Percentiles rank a stretch among this genome's conserved stretches.
phyloP scores from a whole-genome alignment of 805 yeast genomes.

The Sugiyamaella boreocaroliniensis region DNA sequence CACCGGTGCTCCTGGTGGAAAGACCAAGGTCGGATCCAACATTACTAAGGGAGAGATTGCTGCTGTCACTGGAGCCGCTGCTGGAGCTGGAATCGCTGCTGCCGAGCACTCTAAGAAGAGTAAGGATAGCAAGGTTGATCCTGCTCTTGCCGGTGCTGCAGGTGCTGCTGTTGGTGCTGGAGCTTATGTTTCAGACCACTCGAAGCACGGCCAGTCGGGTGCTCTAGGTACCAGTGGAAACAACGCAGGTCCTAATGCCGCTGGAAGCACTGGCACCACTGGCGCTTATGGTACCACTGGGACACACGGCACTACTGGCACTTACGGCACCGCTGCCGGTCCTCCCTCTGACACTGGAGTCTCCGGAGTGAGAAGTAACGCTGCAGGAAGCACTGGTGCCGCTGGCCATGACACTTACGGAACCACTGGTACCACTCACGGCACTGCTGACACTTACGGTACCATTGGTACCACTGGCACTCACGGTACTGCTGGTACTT shows the following conservation, averaged over 20 bases:
- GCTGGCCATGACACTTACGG: neutral
- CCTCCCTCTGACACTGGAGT: neutral
- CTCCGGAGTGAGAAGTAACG: no score
- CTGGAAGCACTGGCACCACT: neutral
- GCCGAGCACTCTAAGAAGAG: neutral
- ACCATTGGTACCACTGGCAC: conserved; percentile 1
- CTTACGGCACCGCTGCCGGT: neutral
- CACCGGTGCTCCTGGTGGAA: neutral
- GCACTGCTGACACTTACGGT: neutral
- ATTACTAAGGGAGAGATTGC: neutral
- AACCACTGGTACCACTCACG: neutral
- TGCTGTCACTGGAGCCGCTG: conserved; percentile 3
- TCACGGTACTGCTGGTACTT: neutral
- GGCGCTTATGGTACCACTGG: neutral
- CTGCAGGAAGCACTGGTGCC: neutral
- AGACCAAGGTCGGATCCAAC: neutral
- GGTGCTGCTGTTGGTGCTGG: conserved; percentile 2
- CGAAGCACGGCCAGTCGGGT: neutral
- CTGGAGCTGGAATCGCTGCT: conserved; percentile 5
- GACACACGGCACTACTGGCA: conserved; percentile 3
- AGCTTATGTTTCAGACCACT: neutral
- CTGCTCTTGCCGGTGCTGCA: conserved; percentile 1
- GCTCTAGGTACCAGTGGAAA: no score
- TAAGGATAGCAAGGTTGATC: conserved; percentile 1
- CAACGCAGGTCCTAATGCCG: neutral